phyloP scores from a whole-genome alignment of 805 yeast species.

The Candida nonsorbophila region DNA sequence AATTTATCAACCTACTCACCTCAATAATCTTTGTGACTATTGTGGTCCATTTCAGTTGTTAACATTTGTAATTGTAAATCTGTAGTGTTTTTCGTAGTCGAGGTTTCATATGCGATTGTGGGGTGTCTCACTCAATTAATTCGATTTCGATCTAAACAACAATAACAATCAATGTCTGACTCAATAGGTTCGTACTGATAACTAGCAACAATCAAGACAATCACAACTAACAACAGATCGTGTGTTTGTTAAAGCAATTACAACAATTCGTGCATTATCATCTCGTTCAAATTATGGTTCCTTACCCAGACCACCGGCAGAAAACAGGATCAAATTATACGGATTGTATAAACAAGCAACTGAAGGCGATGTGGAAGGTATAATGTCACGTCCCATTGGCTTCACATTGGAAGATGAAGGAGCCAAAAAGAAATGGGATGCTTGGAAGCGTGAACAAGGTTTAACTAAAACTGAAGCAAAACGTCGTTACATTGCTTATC shows the following conservation, averaged over 20 bases:
- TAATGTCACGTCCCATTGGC: conserved; percentile 64
- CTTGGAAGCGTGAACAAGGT: conserved; percentile 78
- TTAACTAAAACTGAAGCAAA: conserved; percentile 67
- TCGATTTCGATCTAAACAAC: too few relatives aligned
- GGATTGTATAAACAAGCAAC: conserved; percentile 88
- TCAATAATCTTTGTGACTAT: conserved; percentile 41
- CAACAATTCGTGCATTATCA: conserved; percentile 71
- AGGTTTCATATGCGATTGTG: too few relatives aligned
- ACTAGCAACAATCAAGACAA: too few relatives aligned
- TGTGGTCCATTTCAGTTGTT: conserved; percentile 68
- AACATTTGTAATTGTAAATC: conserved; percentile 22
- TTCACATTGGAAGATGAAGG: conserved; percentile 56
- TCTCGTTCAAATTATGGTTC: conserved; percentile 57
- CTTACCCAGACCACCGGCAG: conserved; percentile 73
- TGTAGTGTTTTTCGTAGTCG: neutral
- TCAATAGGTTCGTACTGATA: too few relatives aligned
- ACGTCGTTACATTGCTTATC: conserved; percentile 57
- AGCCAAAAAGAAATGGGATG: conserved; percentile 74
- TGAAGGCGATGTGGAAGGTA: conserved; percentile 73
- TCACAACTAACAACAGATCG: too few relatives aligned
- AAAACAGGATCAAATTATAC: conserved; percentile 60
- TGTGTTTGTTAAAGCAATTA: conserved; percentile 76
- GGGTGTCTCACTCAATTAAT: neutral
- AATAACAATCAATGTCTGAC: conserved; percentile 45
- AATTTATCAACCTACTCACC: conserved; percentile 72